Percentiles rank a stretch among this genome's conserved stretches.
Conservation (phyloP, 2,329 filamentous ascomycete genomes). For the Calonectria hongkongensis region DNA sequence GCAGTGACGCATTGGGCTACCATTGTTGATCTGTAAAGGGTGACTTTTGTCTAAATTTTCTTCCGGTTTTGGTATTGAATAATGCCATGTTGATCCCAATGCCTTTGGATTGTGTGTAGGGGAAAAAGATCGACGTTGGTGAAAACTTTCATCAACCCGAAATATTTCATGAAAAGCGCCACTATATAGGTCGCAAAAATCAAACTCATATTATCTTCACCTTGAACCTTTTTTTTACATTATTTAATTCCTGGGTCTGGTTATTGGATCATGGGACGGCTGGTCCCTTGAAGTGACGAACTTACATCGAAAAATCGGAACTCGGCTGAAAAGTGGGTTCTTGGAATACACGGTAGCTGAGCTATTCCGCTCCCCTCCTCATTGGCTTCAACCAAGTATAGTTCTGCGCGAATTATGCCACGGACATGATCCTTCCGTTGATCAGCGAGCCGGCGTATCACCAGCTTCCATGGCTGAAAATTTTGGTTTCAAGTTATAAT, state of each 20-base stretch:
- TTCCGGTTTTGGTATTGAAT: neutral
- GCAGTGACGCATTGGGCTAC: neutral
- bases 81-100: neutral
- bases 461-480: neutral
- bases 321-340: constrained; percentile 11
- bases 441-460: neutral
- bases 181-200: too few species aligned
- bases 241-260: neutral
- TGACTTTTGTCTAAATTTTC: neutral
- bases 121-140: neutral
- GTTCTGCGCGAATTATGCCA: neutral
- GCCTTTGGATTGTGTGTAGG: neutral
- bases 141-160: too few species aligned
- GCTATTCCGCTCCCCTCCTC: too few species aligned
- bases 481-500: neutral
- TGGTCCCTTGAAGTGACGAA: neutral
- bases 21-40: neutral
- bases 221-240: too few species aligned
- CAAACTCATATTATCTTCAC: too few species aligned
- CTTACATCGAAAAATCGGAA: neutral
- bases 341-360: neutral
- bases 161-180: too few species aligned
- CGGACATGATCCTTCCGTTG: neutral
- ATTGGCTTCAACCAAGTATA: neutral
- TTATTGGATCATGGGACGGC: neutral